Percentiles rank a stretch among this genome's conserved stretches.
Evolutionary conservation across 108 stramenopile species (phyloP).

Genomic region (Stephanodiscus triporus): DNA sequence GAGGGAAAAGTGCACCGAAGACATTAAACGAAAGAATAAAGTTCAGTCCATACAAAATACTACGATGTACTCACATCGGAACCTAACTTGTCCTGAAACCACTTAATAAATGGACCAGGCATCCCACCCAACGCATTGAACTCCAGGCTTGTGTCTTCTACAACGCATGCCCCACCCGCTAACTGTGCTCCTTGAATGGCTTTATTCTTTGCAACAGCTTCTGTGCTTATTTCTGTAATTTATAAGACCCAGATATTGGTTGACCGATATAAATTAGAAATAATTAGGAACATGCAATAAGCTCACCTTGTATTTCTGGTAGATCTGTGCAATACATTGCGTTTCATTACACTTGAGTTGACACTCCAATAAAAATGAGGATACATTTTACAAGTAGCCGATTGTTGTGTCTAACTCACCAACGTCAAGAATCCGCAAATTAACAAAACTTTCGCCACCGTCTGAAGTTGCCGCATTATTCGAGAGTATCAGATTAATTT

Average conservation of each 20-base stretch:
- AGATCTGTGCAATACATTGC: conserved; percentile 50
- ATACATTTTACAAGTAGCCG: conserved; percentile 4
- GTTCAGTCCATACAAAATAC: background rate
- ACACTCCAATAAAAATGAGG: conserved; percentile 1
- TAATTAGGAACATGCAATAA: background rate
- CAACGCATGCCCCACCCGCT: conserved; percentile 86
- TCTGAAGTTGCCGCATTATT: conserved; percentile 56
- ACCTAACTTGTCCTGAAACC: conserved; percentile 92
- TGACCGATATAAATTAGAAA: background rate
- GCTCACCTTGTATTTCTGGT: conserved; percentile 82
- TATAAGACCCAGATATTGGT: background rate
- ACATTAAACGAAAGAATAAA: background rate
- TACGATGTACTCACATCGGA: conserved; percentile 37
- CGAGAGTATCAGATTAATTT: conserved; percentile 77
- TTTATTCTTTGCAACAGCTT: conserved; percentile 88
- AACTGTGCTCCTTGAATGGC: conserved; percentile 87
- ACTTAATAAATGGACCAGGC: conserved; percentile 99
- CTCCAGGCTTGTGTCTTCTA: conserved; percentile 97
- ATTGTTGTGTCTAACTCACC: background rate
- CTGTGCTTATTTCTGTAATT: conserved; percentile 71
- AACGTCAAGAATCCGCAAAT: conserved; percentile 74
- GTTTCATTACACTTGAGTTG: background rate
- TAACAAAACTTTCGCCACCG: conserved; percentile 56
- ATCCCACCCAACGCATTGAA: conserved; percentile 97
- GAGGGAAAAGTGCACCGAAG: conserved; percentile 22